Evolutionary conservation across 257 asterid species (phyloP).

Genomic region (Ligustrum vulgare): DNA sequence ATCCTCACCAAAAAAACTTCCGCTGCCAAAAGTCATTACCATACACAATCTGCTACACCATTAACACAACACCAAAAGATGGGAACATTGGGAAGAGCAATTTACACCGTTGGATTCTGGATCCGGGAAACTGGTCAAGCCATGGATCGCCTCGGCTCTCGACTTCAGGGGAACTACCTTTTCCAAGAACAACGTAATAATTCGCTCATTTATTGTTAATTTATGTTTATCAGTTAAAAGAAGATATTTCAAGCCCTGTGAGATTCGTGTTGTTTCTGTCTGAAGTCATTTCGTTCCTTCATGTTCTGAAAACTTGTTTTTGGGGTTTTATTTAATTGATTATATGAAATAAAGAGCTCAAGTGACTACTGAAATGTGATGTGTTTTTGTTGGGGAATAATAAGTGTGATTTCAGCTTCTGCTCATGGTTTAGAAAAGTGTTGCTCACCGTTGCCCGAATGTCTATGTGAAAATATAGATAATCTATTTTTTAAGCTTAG

Average conservation of each 20-base stretch:
- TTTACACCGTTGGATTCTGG: constrained; percentile 94
- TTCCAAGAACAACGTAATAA: constrained; percentile 80
- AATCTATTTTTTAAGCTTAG: not conserved
- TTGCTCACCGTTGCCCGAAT: not conserved
- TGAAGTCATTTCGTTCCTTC: constrained; percentile 18
- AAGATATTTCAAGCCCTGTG: no score
- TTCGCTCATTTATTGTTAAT: constrained; percentile 5
- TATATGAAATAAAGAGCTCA: constrained; percentile 5
- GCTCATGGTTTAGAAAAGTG: not conserved
- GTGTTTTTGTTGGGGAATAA: not conserved
- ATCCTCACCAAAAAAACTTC: not conserved
- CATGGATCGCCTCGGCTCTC: constrained; percentile 95
- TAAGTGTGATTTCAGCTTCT: constrained; percentile 8
- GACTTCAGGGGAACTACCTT: constrained; percentile 82
- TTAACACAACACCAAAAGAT: constrained; percentile 23
- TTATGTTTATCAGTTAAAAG: not conserved
- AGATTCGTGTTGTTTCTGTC: constrained; percentile 9
- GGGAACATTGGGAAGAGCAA: constrained; percentile 72
- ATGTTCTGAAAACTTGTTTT: not conserved
- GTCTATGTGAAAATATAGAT: not conserved
- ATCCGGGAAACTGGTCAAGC: constrained; percentile 98
- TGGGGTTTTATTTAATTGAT: constrained; percentile 6
- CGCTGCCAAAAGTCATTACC: constrained; percentile 25
- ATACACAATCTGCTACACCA: constrained; percentile 9
- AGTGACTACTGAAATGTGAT: not conserved